Percentiles rank a stretch among this genome's conserved stretches.
Evolutionary conservation across 2,329 filamentous ascomycete genomes (phyloP).

Genomic region (Ophiostoma himal-ulmi): DNA sequence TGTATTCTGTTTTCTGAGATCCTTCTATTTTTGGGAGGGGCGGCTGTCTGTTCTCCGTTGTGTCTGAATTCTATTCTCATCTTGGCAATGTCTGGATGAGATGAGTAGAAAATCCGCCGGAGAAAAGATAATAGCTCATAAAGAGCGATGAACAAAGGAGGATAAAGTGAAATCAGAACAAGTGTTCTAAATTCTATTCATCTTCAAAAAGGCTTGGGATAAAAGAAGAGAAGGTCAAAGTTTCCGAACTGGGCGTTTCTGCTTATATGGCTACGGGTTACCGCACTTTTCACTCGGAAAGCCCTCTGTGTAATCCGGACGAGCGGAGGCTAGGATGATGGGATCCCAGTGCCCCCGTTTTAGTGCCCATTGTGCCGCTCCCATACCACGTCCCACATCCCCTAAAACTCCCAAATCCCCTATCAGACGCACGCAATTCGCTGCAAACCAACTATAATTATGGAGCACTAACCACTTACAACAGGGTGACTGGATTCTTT

Average conservation of each 20-base stretch:
- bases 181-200: background rate
- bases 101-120: background rate
- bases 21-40: background rate
- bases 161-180: slow-evolving; percentile 2
- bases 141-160: slow-evolving; percentile 5
- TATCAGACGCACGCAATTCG: slow-evolving; percentile 15
- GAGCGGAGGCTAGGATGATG: slow-evolving; percentile 42
- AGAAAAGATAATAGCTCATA: background rate
- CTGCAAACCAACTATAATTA: slow-evolving; percentile 14
- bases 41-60: background rate
- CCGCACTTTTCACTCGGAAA: slow-evolving; percentile 8
- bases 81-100: background rate
- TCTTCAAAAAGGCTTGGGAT: background rate
- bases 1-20: background rate
- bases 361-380: slow-evolving; percentile 16
- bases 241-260: slow-evolving; percentile 12
- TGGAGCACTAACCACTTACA: slow-evolving; percentile 17
- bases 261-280: slow-evolving; percentile 15
- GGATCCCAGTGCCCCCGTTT: slow-evolving; percentile 26
- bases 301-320: slow-evolving; percentile 31
- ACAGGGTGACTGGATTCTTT: slow-evolving; percentile 98
- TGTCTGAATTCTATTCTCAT: background rate
- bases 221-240: slow-evolving; percentile 5
- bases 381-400: background rate
- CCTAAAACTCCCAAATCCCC: slow-evolving; percentile 4